A percentile compares a stretch with the other conserved stretches of the same genome.
Conservation (phyloP, 345 rosid species). For the Mercurialis annua region DNA sequence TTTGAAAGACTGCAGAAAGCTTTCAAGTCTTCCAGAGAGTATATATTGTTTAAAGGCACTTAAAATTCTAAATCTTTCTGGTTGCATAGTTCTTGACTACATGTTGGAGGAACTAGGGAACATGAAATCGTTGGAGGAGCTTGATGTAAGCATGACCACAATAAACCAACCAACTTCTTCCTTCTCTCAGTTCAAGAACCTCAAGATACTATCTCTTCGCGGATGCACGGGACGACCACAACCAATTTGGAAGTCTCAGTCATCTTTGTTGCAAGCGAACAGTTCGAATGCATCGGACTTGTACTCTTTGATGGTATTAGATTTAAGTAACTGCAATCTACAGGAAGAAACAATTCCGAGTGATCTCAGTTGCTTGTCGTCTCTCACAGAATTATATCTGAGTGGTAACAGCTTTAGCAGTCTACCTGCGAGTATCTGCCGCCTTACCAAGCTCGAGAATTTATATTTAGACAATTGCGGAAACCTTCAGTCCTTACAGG, state of each 20-base stretch:
- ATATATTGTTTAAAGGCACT: slow-evolving; percentile 7
- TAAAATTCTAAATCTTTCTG: background rate
- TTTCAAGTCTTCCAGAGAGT: slow-evolving; percentile 9
- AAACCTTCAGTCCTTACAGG: slow-evolving; percentile 16
- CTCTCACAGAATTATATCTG: background rate
- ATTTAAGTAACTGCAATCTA: slow-evolving; percentile 9
- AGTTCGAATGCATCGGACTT: slow-evolving; percentile 13
- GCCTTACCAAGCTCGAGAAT: slow-evolving; percentile 1
- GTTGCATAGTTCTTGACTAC: slow-evolving; percentile 10
- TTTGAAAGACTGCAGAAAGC: slow-evolving; percentile 7
- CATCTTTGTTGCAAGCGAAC: background rate
- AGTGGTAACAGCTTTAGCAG: slow-evolving; percentile 8
- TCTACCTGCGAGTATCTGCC: slow-evolving; percentile 9
- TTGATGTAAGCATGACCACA: background rate
- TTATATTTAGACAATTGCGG: slow-evolving; percentile 15
- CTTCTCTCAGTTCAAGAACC: slow-evolving; percentile 10
- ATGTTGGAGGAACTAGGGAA: slow-evolving; percentile 6
- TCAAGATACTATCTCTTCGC: slow-evolving; percentile 3
- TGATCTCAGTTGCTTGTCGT: slow-evolving; percentile 10
- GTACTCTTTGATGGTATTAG: slow-evolving; percentile 1
- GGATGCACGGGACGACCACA: slow-evolving; percentile 14
- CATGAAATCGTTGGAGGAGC: background rate
- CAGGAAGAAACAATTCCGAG: background rate
- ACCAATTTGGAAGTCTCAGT: background rate
- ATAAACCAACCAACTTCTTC: slow-evolving; percentile 6